Base-by-base conservation (phyloP, 129 eudicot genomes). In the sunflower (Helianthus annuus) region DNA sequence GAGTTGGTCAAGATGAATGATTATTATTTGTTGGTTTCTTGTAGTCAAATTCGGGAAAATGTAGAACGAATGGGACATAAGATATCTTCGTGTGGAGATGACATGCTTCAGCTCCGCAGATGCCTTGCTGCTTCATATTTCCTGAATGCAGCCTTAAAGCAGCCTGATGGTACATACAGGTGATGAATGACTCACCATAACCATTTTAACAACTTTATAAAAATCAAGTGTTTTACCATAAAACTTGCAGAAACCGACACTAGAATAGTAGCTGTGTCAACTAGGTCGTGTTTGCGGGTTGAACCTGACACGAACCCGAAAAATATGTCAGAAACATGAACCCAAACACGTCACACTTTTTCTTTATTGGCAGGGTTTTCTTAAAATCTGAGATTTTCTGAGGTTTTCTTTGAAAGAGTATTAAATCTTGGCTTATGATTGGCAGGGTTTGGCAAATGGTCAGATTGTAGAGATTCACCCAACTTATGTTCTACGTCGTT, bases 51-150 rank as follows among this genome's bases (percentile, higher is more conserved):
- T 61, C 77, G 68, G 67, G 88, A 72, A 55, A 88, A 83, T 80
- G 97, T 85, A 19, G 91, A 84, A 69, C 90, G 82, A 73, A 93
- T 93, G 98, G 98, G 97, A 19, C 92, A 89, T 57, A 71, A 68
- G 66, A 76, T 93, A 44, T 39, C 83, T 68, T 93, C 98, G 9
- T 89, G 98, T 71, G 96, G 97, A 56, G 96, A 93, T 40, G 98
- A 93, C 69, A 82, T 68, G 86, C 81, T 85, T 71, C 90, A 75
- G 63, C 83, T 93, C 56, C 88, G 90, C 16, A 80, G 92, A 78
- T 87, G 98, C 71, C 88, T 93, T 66, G 96, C 98, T 71, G 98
- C 98, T 55, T 82, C 98, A 24, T 93, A 85, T 84, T 93, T 89
- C 66, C 78, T 93, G 10, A 93, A 89, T 83, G 97, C 97, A 66